Base-by-base conservation (phyloP, 1,284 basidiomycete species). In the Ustilago trichophora region DNA sequence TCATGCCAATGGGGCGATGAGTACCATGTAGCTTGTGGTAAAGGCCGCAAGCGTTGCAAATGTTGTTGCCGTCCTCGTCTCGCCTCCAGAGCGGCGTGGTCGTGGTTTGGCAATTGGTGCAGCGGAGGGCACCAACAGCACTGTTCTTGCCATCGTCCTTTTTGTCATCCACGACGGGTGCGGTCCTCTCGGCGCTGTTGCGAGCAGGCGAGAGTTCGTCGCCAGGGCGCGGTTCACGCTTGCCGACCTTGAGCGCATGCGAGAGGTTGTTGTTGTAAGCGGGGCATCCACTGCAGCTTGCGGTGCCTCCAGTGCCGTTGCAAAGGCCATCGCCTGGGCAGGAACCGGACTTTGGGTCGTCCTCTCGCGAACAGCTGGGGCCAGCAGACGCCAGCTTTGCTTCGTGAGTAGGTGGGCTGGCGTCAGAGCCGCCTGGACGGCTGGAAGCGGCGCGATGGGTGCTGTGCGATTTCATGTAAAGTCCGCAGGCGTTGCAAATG, bases 1-100 rank as follows among this genome's bases (percentile, higher is more conserved):
- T 97, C 93, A 98, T 94, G 55, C 92, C 92, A 65, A 95, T 95
- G 27, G 95, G 95, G 36, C 95, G 89, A 76, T 97, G 93, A 1
- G 92, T 93, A 54, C 93, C 93, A 85, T 98, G 95, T 11, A 98
- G 87, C 84, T 98, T 98, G 86, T 93, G 94, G 84, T 98, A 98
- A 6, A 98, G 87, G 48, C 65, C 49, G 49, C 83, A 92, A 85
- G 91, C 91, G 76, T 93, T 92, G 85, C 91, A 93, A 42, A 92
- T 90, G 1, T 91, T 92, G 84, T 91, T 91, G 52, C 91, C 91
- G 80, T 92, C 91, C 73, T 92, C 91, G 77, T 92, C 91, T 82
- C 92, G 92, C 68, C 91, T 85, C 91, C 91, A 93, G 31, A 92
- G 86, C n/a, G 91, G 91, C 4, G 91, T 92, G 19, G 91, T 90